Evolutionary conservation across 2,329 filamentous ascomycete genomes (phyloP), one percentile per base, ranked within the genome.

Genomic region (Calonectria montana): DNA sequence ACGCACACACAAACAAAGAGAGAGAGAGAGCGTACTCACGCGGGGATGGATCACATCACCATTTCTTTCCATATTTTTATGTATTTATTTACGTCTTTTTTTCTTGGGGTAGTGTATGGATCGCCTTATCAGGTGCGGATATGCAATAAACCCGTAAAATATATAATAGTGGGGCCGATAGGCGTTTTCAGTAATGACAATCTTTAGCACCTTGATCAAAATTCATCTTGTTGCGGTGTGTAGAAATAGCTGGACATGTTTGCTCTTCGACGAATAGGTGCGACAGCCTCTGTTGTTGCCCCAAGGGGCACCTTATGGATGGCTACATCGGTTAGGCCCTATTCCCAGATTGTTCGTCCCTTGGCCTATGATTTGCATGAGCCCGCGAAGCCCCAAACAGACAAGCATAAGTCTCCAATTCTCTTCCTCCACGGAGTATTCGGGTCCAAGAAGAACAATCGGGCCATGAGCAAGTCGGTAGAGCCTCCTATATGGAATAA

Each of bases 371-470:
- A 94, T 78, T 85, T 94, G 50, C 91, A 95, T 80, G 85, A 89
- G 78, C 91, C 93, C 1, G 78, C 85, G 1, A 87, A 86, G 62
- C 77, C 78, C 8, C 74, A 68, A 48, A 81, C 83, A 2, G 82
- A 84, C 29, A 80, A 83, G 67, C 82, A 87, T 79, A 81, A 83
- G 70, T 83, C 85, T 45, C 94, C 96, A 2, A 94, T 98, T 74
- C 84, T 98, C 73, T 94, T 98, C 76, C 91, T 98, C 80, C 96
- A 98, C 82, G 96, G 97, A 1, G 88, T 98, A 13, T 98, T 98
- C 80, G 96, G 96, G 23, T 98, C 94, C 43, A 98, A 97, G 86
- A 95, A 94, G 86, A 98, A 98, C 82, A 98, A 98, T 82, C 89
- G 96, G 82, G 94, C 90, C 80, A 97, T 98, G 74, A 97, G 95